Evolutionary conservation across 2,329 filamentous ascomycete species (phyloP).

Genomic region (Curvularia spicifera): DNA sequence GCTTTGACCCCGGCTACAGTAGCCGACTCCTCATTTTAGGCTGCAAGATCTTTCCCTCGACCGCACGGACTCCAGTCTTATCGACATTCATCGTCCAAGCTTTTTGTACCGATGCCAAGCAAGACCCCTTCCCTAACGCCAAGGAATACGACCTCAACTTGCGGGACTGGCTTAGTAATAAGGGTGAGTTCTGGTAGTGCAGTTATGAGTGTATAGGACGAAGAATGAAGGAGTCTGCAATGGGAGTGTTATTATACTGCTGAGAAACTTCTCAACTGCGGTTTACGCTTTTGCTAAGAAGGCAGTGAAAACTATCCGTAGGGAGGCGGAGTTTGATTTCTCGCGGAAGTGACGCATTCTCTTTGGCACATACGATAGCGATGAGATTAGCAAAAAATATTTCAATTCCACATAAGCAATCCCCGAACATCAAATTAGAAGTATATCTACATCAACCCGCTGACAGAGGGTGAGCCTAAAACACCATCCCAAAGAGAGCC

Average conservation of each 20-base stretch:
- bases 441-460: not conserved
- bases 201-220: not conserved
- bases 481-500: not conserved
- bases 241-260: not conserved
- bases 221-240: not conserved
- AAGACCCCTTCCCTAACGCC: too few relatives aligned
- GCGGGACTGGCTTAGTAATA: not conserved
- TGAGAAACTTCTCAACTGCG: not conserved
- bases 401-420: not conserved
- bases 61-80: too few relatives aligned
- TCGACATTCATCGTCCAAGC: too few relatives aligned
- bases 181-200: not conserved
- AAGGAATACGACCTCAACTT: too few relatives aligned
- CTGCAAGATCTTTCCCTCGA: too few relatives aligned
- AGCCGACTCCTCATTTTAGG: too few relatives aligned
- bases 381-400: not conserved
- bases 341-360: not conserved
- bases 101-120: too few relatives aligned
- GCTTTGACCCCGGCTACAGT: not conserved
- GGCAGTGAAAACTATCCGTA: not conserved
- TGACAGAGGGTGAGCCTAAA: not conserved
- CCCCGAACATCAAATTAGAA: not conserved
- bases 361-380: not conserved
- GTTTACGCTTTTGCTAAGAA: not conserved
- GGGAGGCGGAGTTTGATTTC: not conserved